These are phyloP conservation scores for Flaveria bidentis DNA, from an alignment of 129 eudicot genomes.

Conservation along the genomic window DNA sequence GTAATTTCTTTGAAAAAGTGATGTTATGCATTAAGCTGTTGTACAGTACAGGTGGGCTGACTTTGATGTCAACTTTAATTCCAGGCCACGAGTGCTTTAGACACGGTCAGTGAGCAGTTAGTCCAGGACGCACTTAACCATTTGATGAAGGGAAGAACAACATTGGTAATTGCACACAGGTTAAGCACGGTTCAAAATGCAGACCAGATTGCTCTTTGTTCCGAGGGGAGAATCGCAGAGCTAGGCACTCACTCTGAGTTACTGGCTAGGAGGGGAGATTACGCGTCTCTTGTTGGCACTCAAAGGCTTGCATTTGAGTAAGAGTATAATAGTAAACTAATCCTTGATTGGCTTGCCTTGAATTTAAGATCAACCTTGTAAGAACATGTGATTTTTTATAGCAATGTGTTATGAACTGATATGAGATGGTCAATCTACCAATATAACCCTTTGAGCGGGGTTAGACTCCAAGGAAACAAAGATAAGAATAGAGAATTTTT, in stretches of 20 bases:
- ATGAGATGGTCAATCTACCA: no score
- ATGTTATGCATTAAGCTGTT: not conserved
- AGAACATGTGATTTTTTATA: not conserved
- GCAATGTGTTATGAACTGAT: not conserved
- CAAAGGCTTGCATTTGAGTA: slow-evolving; percentile 97
- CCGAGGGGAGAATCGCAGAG: slow-evolving; percentile 85
- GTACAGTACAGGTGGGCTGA: not conserved
- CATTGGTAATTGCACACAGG: slow-evolving; percentile 96
- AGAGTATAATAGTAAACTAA: not conserved
- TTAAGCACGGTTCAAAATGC: slow-evolving; percentile 97
- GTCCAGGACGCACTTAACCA: slow-evolving; percentile 91
- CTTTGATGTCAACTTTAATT: slow-evolving; percentile 11
- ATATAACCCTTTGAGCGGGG: no score
- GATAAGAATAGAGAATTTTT: no score
- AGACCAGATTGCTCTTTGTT: slow-evolving; percentile 86
- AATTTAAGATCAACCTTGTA: not conserved
- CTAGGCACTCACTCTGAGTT: slow-evolving; percentile 83
- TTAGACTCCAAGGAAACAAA: no score
- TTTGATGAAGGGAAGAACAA: slow-evolving; percentile 94
- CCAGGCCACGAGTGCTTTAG: slow-evolving; percentile 99
- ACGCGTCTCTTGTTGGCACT: slow-evolving; percentile 83
- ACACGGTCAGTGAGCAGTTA: slow-evolving; percentile 81
- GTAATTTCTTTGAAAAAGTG: slow-evolving; percentile 27
- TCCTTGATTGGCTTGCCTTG: not conserved
- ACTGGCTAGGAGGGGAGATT: slow-evolving; percentile 60